A percentile compares a stretch with the other conserved stretches of the same genome.
Evolutionary conservation across 2,329 filamentous ascomycete species (phyloP).

Genomic region (Trichophyton schoenleinii): DNA sequence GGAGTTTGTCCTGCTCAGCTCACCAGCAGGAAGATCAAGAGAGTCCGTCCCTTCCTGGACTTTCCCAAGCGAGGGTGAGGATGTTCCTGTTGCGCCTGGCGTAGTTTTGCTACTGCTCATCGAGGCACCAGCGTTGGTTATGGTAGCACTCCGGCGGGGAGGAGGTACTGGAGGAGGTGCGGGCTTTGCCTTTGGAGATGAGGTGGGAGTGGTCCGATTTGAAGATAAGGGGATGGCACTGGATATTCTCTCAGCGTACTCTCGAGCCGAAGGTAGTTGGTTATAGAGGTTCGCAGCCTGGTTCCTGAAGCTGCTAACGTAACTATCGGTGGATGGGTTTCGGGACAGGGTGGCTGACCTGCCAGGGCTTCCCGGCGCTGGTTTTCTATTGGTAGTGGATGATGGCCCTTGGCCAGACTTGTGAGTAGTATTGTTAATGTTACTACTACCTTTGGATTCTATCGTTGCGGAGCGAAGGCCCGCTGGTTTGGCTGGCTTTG

Average conservation of each 20-base stretch:
- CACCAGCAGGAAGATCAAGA: conserved; percentile 9
- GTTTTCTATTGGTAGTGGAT: conserved; percentile 12
- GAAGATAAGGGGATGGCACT: conserved; percentile 20
- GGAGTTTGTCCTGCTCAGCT: conserved; percentile 18
- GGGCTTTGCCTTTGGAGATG: not conserved
- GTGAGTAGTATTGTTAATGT: not conserved
- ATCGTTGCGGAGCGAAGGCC: conserved; percentile 14
- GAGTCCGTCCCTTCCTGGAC: not conserved
- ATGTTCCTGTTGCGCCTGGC: not conserved
- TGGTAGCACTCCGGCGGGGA: conserved; percentile 16
- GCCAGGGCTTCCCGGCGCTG: conserved; percentile 12
- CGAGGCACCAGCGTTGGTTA: not conserved
- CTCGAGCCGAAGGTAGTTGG: conserved; percentile 12
- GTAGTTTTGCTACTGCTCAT: conserved; percentile 7
- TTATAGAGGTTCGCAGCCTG: conserved; percentile 14
- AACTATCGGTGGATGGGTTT: conserved; percentile 8
- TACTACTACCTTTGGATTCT: conserved; percentile 6
- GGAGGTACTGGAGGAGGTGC: conserved; percentile 15
- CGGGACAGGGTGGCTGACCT: conserved; percentile 11
- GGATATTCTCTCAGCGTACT: conserved; percentile 17
- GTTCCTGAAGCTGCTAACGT: conserved; percentile 12
- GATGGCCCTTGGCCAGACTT: not conserved
- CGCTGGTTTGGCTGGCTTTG: conserved; percentile 34
- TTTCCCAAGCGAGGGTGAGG: conserved; percentile 6
- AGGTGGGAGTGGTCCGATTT: not conserved